Conservation (phyloP, 257 asterid genomes). For the Nicotiana paniculata region DNA sequence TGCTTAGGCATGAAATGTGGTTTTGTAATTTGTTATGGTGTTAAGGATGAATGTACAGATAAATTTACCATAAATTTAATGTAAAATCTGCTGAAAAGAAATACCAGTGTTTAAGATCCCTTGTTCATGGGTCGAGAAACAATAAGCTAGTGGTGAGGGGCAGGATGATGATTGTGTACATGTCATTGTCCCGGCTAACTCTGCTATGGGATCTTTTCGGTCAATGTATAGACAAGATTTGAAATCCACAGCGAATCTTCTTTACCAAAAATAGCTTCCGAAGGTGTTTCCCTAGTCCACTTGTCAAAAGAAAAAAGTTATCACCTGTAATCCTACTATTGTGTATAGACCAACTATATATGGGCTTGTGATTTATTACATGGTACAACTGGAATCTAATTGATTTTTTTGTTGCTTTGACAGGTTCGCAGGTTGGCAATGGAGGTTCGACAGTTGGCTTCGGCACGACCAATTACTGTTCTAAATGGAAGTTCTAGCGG, state of each 20-base stretch:
- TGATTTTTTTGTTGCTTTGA: slow-evolving; percentile 2
- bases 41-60: neutral
- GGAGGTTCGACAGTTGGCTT: slow-evolving; percentile 66
- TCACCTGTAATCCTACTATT: neutral
- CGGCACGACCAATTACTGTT: slow-evolving; percentile 56
- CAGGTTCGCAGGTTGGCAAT: slow-evolving; percentile 70
- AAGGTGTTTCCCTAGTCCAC: neutral
- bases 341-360: neutral
- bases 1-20: neutral
- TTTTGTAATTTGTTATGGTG: neutral
- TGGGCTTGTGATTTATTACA: neutral
- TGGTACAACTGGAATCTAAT: neutral
- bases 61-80: neutral
- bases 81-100: neutral
- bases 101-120: neutral
- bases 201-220: neutral
- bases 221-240: neutral
- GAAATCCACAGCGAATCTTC: neutral
- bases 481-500: slow-evolving; percentile 59
- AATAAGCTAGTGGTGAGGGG: neutral
- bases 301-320: neutral
- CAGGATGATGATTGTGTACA: neutral
- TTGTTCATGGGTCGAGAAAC: neutral
- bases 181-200: neutral
- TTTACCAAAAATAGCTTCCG: neutral